A percentile compares a stretch with the other conserved stretches of the same genome.
Evolutionary conservation across 345 rosid species (phyloP).

Genomic region (Cardiospermum halicacabum): DNA sequence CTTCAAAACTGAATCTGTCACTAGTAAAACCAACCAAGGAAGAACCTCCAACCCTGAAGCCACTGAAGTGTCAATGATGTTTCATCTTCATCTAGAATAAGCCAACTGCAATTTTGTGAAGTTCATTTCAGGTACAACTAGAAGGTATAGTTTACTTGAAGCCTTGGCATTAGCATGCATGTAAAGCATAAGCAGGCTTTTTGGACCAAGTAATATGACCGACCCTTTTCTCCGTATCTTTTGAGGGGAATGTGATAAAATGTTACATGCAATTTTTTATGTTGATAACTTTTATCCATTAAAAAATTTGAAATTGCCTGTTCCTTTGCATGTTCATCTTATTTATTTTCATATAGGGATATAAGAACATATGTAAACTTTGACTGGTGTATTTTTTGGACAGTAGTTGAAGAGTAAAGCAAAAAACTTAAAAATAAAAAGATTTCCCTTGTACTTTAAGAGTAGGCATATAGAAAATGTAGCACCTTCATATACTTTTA

Average conservation of each 20-base stretch:
- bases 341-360: conserved; percentile 14
- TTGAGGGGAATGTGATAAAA: conserved; percentile 12
- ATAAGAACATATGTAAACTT: conserved; percentile 32
- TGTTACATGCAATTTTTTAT: conserved; percentile 8
- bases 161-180: conserved; percentile 25
- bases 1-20: conserved; percentile 14
- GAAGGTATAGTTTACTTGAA: conserved; percentile 40
- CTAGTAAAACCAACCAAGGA: not conserved
- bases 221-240: conserved; percentile 11
- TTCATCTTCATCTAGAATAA: conserved; percentile 28
- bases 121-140: conserved; percentile 21
- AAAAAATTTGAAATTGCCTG: not conserved
- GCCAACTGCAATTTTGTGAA: conserved; percentile 25
- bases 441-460: conserved; percentile 85
- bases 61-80: not conserved
- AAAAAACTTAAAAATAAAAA: conserved; percentile 39
- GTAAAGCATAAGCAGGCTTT: conserved; percentile 21
- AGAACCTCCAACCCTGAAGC: not conserved
- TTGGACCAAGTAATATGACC: conserved; percentile 36
- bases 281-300: conserved; percentile 12
- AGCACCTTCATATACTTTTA: conserved; percentile 76
- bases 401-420: conserved; percentile 84
- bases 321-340: conserved; percentile 3
- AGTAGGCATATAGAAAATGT: conserved; percentile 52
- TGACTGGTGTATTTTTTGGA: conserved; percentile 33